Evolutionary conservation across 768 basidiomycete genomes (phyloP).

Genomic region (Leccinellum rugosiceps): DNA sequence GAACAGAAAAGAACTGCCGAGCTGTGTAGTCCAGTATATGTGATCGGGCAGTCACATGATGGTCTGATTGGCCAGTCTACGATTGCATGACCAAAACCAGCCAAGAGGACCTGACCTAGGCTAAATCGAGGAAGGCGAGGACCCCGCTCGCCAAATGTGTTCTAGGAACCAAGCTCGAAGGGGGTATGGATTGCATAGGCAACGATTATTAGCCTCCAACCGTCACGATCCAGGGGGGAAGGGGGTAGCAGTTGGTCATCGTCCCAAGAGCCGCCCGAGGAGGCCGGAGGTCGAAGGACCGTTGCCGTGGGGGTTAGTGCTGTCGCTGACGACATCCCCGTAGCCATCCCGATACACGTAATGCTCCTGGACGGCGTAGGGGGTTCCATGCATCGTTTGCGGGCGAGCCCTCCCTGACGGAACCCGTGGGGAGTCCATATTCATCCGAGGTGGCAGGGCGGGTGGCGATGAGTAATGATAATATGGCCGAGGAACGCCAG

Average conservation of each 20-base stretch:
- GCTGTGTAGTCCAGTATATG: neutral
- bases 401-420: conserved; percentile 4
- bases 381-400: conserved; percentile 19
- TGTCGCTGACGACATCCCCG: neutral
- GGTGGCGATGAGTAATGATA: neutral
- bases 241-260: conserved; percentile 8
- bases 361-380: neutral
- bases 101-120: neutral
- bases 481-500: neutral
- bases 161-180: too few relatives aligned
- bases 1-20: neutral
- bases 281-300: conserved; percentile 11
- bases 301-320: neutral
- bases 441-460: conserved; percentile 6
- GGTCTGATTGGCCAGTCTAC: neutral
- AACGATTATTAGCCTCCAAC: neutral
- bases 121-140: neutral
- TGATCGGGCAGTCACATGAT: neutral
- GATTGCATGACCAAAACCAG: neutral
- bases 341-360: neutral
- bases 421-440: neutral
- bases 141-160: neutral
- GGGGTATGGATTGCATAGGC: too few relatives aligned
- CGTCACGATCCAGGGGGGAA: neutral
- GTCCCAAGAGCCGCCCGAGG: conserved; percentile 23